Base-by-base conservation (phyloP, 2,329 filamentous ascomycete species). In the Trichoderma breve region DNA sequence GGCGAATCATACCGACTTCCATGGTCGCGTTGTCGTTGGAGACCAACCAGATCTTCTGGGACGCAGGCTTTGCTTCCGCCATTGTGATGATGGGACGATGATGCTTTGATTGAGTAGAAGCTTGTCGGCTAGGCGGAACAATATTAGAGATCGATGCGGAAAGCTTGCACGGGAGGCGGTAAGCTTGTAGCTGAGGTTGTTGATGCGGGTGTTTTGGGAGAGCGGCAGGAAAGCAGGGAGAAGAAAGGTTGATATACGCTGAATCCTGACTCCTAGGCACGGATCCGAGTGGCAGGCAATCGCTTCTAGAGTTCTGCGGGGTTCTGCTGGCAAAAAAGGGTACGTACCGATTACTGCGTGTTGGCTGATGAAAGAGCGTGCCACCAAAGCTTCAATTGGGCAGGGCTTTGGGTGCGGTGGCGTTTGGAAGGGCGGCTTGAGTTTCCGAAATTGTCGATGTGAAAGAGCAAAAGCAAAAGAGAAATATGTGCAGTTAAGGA, bases 21-120 rank as follows among this genome's bases (percentile, higher is more conserved):
- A 88, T 83, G 32, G 79, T 76, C 60, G 83, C 82, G 71, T 78
- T 80, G 74, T 89, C 87, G 76, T 87, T 88, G 82, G 86, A 87
- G 75, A 81, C 78, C 34, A 89, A 79, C 77, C 81, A 84, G 76
- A 88, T 80, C 80, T 84, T 86, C 36, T 73, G 75, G 47, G 70
- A 75, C n/a, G 73, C 71, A 55, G 77, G 69, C 71, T 77, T 78
- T 47, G 75, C 69, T 51, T 83, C 81, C 72, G 81, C 74, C 83
- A 84, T 84, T 73, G 72, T 80, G 76, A 71, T 66, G 68, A 72
- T 64, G 24, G 36, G 26, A 28, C 57, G 57, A 71, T 69, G 69
- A 72, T 64, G 24, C 34, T 26, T 6, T 61, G 15, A 4, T 53
- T 53, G 14, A 24, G 32, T n/a, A 36, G 32, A 43, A 26, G 28